Evolutionary conservation across 2,329 filamentous ascomycete species (phyloP).

Genomic region (Trichoderma aggressivum): DNA sequence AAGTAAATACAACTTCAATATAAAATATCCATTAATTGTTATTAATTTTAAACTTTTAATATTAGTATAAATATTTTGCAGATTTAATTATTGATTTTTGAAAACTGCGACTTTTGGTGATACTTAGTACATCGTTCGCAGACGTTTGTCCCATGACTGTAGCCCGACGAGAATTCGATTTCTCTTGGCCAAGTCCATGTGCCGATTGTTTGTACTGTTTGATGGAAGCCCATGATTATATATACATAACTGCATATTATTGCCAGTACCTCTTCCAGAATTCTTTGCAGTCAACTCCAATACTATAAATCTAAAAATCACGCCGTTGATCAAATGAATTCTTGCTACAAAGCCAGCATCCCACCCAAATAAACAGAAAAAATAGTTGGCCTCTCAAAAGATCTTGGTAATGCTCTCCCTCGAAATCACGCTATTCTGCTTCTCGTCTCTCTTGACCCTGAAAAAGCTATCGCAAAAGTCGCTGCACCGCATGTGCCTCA

Average conservation of each 20-base stretch:
- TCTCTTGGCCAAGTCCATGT: neutral
- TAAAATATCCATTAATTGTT: too few relatives aligned
- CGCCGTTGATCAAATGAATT: neutral
- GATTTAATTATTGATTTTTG: too few relatives aligned
- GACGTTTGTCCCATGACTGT: too few relatives aligned
- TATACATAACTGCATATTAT: neutral
- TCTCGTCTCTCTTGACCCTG: constrained; percentile 75
- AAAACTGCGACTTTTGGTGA: too few relatives aligned
- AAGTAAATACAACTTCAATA: too few relatives aligned
- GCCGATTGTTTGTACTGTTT: neutral
- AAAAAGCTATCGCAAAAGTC: constrained; percentile 94
- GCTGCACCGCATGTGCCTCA: constrained; percentile 87
- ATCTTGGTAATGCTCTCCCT: constrained; percentile 58
- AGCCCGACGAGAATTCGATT: too few relatives aligned
- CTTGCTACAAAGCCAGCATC: neutral
- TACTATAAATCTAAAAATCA: neutral
- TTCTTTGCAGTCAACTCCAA: neutral
- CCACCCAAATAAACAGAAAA: neutral
- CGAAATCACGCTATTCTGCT: constrained; percentile 84
- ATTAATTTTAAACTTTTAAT: too few relatives aligned
- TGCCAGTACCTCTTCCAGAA: neutral
- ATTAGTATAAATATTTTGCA: too few relatives aligned
- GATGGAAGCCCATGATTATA: neutral
- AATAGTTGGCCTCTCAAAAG: constrained; percentile 27
- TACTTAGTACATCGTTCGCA: too few relatives aligned